Evolutionary conservation across 2,329 filamentous ascomycete genomes (phyloP).

Genomic region (Akanthomyces dipterigenus): DNA sequence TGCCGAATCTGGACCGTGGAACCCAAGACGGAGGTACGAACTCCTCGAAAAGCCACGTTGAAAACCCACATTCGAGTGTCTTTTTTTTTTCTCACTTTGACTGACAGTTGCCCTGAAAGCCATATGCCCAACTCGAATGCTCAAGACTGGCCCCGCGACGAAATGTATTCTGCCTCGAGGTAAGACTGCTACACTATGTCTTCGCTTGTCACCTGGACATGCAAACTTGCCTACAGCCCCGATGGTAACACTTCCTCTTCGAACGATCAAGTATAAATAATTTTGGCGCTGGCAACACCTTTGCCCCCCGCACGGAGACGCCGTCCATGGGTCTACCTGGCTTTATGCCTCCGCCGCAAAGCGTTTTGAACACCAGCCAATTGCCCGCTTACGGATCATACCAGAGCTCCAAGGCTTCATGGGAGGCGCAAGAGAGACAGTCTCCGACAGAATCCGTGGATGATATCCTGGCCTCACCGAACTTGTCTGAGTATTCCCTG

Average conservation of each 20-base stretch:
- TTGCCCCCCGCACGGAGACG: slow-evolving; percentile 29
- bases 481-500: slow-evolving; percentile 53
- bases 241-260: slow-evolving; percentile 3
- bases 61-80: neutral
- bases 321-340: slow-evolving; percentile 31
- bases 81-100: neutral
- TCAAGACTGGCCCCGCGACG: slow-evolving; percentile 11
- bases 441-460: slow-evolving; percentile 53
- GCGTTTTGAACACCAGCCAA: slow-evolving; percentile 30
- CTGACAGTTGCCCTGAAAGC: neutral
- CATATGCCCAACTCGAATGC: neutral
- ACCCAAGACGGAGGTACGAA: slow-evolving; percentile 13
- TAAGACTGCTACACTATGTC: slow-evolving; percentile 2
- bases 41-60: neutral
- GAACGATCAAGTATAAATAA: slow-evolving; percentile 5
- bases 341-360: slow-evolving; percentile 36
- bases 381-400: slow-evolving; percentile 29
- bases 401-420: slow-evolving; percentile 35
- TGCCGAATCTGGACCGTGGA: slow-evolving; percentile 11
- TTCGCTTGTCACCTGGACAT: neutral
- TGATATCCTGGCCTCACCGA: slow-evolving; percentile 51
- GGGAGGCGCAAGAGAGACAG: slow-evolving; percentile 44
- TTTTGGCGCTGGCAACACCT: slow-evolving; percentile 7
- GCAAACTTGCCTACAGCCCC: neutral
- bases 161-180: slow-evolving; percentile 11